phyloP scores from a whole-genome alignment of 2,329 filamentous ascomycete genomes.

The Colletotrichum gloeosporioides region DNA sequence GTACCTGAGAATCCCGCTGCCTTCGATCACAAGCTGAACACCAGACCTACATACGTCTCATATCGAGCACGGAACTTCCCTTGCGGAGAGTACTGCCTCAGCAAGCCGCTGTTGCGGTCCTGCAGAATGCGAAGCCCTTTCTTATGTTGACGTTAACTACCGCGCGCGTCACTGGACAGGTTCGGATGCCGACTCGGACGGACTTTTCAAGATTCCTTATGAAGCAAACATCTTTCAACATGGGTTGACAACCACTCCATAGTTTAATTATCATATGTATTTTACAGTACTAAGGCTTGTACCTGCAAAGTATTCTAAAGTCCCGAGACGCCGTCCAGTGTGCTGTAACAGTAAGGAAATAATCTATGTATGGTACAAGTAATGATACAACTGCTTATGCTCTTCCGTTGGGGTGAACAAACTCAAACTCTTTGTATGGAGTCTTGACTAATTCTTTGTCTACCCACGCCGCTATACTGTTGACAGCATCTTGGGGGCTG shows the following conservation, averaged over 20 bases:
- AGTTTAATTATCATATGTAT: neutral
- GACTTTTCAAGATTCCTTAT: neutral
- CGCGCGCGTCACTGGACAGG: neutral
- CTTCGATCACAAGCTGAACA: neutral
- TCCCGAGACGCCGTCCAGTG: neutral
- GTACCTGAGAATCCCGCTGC: fast-evolving
- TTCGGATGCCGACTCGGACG: neutral
- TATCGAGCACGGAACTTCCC: neutral
- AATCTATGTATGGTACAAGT: neutral
- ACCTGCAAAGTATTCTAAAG: neutral
- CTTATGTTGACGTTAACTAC: neutral
- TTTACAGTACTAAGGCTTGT: neutral
- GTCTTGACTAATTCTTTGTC: conserved; percentile 34
- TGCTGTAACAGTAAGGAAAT: neutral
- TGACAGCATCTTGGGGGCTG: conserved; percentile 40
- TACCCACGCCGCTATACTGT: conserved; percentile 40
- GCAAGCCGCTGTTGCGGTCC: neutral
- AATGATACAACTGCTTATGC: neutral
- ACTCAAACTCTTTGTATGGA: conserved; percentile 35
- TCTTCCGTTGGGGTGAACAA: conserved; percentile 12
- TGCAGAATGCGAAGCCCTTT: neutral
- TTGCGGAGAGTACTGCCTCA: fast-evolving
- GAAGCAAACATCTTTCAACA: fast-evolving
- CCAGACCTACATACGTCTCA: neutral
- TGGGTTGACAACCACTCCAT: fast-evolving